A percentile compares a stretch with the other conserved stretches of the same genome.
phyloP scores from a whole-genome alignment of 1,284 basidiomycete genomes.

The Papiliotrema nemorosa region DNA sequence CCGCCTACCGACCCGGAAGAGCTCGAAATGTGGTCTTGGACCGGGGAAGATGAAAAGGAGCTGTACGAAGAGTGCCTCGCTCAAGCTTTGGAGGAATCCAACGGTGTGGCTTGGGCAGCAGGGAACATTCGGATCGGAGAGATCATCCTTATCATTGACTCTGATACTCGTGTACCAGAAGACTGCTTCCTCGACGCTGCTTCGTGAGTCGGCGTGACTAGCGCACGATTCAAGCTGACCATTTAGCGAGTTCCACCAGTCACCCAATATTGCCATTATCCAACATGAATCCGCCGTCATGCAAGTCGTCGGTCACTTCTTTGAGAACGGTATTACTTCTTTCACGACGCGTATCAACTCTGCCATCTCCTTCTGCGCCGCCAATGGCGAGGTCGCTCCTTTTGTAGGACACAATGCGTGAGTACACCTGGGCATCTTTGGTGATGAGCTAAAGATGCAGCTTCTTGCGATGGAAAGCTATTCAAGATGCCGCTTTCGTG shows the following conservation, averaged over 20 bases:
- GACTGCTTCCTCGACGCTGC: conserved; percentile 83
- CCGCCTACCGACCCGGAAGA: conserved; percentile 22
- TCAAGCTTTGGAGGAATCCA: conserved; percentile 54
- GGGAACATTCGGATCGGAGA: conserved; percentile 49
- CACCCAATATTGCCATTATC: conserved; percentile 75
- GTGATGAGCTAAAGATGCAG: not conserved
- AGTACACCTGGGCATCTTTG: not conserved
- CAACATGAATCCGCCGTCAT: conserved; percentile 55
- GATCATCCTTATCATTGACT: conserved; percentile 68
- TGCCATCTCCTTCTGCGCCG: conserved; percentile 62
- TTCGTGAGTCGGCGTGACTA: conserved; percentile 47
- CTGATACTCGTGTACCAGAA: conserved; percentile 80
- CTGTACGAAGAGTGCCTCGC: conserved; percentile 39
- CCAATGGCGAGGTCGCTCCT: conserved; percentile 68
- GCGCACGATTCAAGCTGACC: not conserved
- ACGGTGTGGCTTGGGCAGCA: conserved; percentile 52
- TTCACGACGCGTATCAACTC: conserved; percentile 74
- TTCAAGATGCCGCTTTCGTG: conserved; percentile 72
- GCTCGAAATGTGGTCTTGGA: conserved; percentile 28
- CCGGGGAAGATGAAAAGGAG: conserved; percentile 30
- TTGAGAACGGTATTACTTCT: conserved; percentile 78
- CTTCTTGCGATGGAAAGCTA: conserved; percentile 65
- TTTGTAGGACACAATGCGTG: conserved; percentile 79
- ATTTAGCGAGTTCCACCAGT: conserved; percentile 62
- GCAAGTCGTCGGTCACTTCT: conserved; percentile 80